Evolutionary conservation across 306 rosid genomes (phyloP), one percentile per base, ranked within the genome.

Genomic region (Carpinus fangiana): DNA sequence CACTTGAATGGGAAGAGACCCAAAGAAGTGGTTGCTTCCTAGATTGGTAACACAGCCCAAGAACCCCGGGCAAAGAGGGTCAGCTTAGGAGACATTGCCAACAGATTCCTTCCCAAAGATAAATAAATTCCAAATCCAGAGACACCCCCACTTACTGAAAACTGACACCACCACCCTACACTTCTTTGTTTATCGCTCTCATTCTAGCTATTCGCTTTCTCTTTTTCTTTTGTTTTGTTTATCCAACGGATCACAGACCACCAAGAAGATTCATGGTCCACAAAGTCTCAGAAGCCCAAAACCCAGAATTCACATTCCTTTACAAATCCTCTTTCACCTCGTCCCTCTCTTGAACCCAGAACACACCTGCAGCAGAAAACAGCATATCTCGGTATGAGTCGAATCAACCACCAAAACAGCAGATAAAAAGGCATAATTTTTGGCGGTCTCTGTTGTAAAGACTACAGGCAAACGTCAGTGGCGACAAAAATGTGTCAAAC

Each of bases 111-210:
- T 21, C 76, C 48, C 71, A 82, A 81, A 83, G 84, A 62, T 74
- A 72, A 71, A 83, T 60, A 84, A 81, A 62, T 85, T 87, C 86
- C 84, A 79, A 80, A 84, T 84, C 82, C 83, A 67, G 83, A 85
- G 83, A 86, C 86, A 80, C 72, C 61, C 92, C 92, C 96, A 89
- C 90, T 94, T 86, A 86, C 88, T 85, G 83, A 46, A 79, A 77
- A 80, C 96, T 85, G 96, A 89, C 96, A 90, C 93, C 85, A 89
- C 94, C 89, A 81, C 87, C 90, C 86, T 38, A 73, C 41, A 61
- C 70, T 20, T 54, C 62, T 73, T 88, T 85, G 79, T 81, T 82
- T 65, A 77, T 78, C 59, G 73, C 82, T 81, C 70, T 84, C 60
- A 72, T 67, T 88, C 85, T 71, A 43, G 84, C 78, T 76, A 75